A percentile compares a stretch with the other conserved stretches of the same genome.
Conservation (phyloP, 1,284 basidiomycete genomes). For the Wallemia mellicola region DNA sequence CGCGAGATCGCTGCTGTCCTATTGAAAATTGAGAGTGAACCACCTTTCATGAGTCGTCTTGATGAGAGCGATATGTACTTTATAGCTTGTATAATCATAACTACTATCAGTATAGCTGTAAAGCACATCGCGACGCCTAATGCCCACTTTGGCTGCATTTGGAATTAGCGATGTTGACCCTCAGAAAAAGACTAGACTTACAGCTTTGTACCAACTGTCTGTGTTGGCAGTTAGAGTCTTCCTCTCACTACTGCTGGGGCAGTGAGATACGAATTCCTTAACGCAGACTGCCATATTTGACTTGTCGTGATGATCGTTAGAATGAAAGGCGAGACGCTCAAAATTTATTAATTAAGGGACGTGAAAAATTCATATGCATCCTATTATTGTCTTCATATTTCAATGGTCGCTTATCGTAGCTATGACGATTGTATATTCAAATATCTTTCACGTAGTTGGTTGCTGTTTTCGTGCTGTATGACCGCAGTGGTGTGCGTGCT, state of each 20-base stretch:
- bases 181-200: neutral
- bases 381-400: too few species aligned
- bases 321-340: neutral
- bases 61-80: neutral
- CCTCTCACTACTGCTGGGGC: neutral
- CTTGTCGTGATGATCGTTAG: neutral
- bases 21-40: neutral
- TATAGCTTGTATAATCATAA: neutral
- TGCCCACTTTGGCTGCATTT: neutral
- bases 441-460: too few species aligned
- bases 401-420: too few species aligned
- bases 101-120: neutral
- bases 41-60: neutral
- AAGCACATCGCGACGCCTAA: neutral
- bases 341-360: neutral
- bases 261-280: neutral
- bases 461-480: too few species aligned
- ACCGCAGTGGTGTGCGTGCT: too few species aligned
- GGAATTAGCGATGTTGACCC: neutral
- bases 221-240: neutral
- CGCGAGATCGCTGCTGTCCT: neutral
- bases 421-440: too few species aligned
- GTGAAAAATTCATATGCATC: neutral
- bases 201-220: neutral
- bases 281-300: neutral